A percentile compares a stretch with the other conserved stretches of the same genome.
These are phyloP conservation scores for Uncinocarpus reesii DNA, from an alignment of 2,329 filamentous ascomycete genomes.

Conservation along the genomic window DNA sequence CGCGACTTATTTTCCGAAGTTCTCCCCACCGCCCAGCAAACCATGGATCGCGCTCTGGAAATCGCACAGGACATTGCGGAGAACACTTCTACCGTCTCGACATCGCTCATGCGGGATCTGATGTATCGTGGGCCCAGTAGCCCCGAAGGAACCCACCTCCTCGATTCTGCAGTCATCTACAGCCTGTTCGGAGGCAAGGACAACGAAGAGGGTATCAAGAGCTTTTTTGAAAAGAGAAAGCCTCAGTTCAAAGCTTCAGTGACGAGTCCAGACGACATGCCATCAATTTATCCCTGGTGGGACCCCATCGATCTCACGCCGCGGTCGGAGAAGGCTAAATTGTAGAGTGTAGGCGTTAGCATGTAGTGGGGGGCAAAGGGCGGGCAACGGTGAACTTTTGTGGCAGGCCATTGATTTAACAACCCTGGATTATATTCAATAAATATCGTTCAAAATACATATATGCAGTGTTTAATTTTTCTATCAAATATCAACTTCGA, in stretches of 20 bases:
- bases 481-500: slow-evolving; percentile 8
- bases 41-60: slow-evolving; percentile 54
- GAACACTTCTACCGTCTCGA: slow-evolving; percentile 56
- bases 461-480: background rate
- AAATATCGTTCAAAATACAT: background rate
- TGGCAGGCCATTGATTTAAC: too few relatives aligned
- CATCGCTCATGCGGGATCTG: slow-evolving; percentile 59
- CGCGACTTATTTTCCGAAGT: slow-evolving; percentile 57
- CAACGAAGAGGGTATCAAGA: slow-evolving; percentile 55
- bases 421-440: background rate
- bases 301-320: slow-evolving; percentile 40
- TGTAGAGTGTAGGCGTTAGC: slow-evolving; percentile 1
- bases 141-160: slow-evolving; percentile 58
- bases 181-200: slow-evolving; percentile 43
- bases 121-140: slow-evolving; percentile 48
- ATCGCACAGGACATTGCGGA: slow-evolving; percentile 56
- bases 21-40: slow-evolving; percentile 47
- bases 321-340: slow-evolving; percentile 6
- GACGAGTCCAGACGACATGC: slow-evolving; percentile 48
- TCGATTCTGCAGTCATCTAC: slow-evolving; percentile 45
- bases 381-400: too few relatives aligned
- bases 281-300: slow-evolving; percentile 60
- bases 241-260: slow-evolving; percentile 46
- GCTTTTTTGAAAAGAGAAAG: slow-evolving; percentile 60
- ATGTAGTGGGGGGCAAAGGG: background rate